Base-by-base conservation (phyloP, 2,329 filamentous ascomycete species). In the Fusarium equiseti region DNA sequence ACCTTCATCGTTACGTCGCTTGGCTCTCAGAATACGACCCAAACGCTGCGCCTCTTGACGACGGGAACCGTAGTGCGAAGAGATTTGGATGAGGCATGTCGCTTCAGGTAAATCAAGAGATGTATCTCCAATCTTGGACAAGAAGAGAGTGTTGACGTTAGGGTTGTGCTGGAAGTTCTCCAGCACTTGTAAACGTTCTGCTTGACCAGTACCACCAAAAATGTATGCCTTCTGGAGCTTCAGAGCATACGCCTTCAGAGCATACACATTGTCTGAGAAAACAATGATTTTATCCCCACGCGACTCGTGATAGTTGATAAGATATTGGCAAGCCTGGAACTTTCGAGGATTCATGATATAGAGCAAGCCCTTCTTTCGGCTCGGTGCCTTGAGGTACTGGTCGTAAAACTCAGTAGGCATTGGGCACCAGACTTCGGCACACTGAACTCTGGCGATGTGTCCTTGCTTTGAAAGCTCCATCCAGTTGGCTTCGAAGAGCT, bases 401-500 rank as follows among this genome's bases (percentile, higher is more conserved):
- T 94, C 91, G 80, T 98, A 98, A 79, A 99, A 99, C 75, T 99
- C 96, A 1, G 95, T 96, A 0, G 96, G 97, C 96, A 99, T 99
- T 4, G 95, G 94, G 77, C 96, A 99, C 96, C 96, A 99, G 9
- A 99, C 96, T 81, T 99, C 96, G 16, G 96, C 96, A 80, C 96
- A 99, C 80, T 99, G 96, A 3, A 99, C 96, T 73, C 94, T 92
- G 38, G 96, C 96, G 79, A 99, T 99, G 78, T 98, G 95, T 1
- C 96, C 96, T 81, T 98, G 94, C 76, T 98, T 93, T 2, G 95
- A 96, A 43, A 99, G 88, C 80, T 99, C 96, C 90, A 98, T 97
- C 96, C 96, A 99, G 79, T 99, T 99, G 29, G 96, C 96, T 81
- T 99, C 96, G 78, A 97, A 99, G 1, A 99, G 85, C 80, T 99